These are phyloP conservation scores for Phytophthora palmivora DNA, from an alignment of 352 stramenopile genomes.

Conservation along the genomic window DNA sequence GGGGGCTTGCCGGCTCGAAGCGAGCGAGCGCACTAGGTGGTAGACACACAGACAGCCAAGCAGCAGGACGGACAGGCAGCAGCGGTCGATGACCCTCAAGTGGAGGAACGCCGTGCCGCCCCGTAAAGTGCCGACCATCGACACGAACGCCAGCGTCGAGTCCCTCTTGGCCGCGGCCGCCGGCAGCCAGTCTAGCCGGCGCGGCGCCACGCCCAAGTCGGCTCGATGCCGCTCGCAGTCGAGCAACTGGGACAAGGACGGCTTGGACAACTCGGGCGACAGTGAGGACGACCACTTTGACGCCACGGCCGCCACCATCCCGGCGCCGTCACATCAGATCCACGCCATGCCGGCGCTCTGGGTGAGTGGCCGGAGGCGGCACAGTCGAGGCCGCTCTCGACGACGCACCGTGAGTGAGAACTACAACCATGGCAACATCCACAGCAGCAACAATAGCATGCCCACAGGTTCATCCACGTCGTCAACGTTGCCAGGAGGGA, in stretches of 20 bases:
- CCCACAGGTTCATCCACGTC: conserved; percentile 25
- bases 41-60: conserved; percentile 6
- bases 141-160: conserved; percentile 36
- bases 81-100: conserved; percentile 65
- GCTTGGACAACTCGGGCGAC: conserved; percentile 47
- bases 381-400: conserved; percentile 44
- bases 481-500: conserved; percentile 28
- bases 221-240: conserved; percentile 63
- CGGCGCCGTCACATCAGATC: conserved; percentile 47
- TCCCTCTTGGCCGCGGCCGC: conserved; percentile 25
- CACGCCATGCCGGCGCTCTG: conserved; percentile 48
- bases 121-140: conserved; percentile 33
- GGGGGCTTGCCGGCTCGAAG: conserved; percentile 24
- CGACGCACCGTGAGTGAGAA: conserved; percentile 48
- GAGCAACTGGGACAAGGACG: conserved; percentile 65
- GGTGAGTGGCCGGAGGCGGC: conserved; percentile 50
- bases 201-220: conserved; percentile 28
- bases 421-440: conserved; percentile 29
- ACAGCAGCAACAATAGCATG: conserved; percentile 33
- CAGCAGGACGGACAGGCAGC: conserved; percentile 13
- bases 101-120: conserved; percentile 54
- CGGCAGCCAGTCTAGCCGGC: conserved; percentile 25
- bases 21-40: conserved; percentile 11
- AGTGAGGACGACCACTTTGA: conserved; percentile 51
- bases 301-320: conserved; percentile 46